Conservation (phyloP, 169 alveolate genomes). For the Plasmodium inui region DNA sequence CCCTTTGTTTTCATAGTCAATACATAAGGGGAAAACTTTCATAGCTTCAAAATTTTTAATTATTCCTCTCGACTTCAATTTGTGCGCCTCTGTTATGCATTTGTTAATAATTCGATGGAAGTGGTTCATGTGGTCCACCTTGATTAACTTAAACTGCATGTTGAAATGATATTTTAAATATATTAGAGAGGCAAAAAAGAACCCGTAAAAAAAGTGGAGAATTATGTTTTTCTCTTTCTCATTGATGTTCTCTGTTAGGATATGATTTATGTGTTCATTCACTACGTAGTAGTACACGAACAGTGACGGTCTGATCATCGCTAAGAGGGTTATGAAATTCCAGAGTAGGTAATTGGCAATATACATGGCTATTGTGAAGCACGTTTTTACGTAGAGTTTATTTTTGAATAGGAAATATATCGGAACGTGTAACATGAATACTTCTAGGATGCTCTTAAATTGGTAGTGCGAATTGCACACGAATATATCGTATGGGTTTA, state of each 20-base stretch:
- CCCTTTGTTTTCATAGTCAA: conserved; percentile 33
- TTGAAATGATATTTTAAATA: conserved; percentile 47
- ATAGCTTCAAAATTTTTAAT: conserved; percentile 39
- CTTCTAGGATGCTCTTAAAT: conserved; percentile 31
- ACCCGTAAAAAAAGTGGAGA: conserved; percentile 52
- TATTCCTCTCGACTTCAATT: conserved; percentile 24
- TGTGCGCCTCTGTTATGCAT: conserved; percentile 9
- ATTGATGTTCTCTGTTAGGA: conserved; percentile 35
- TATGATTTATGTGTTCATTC: conserved; percentile 42
- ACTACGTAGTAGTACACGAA: conserved; percentile 35
- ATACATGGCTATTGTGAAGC: conserved; percentile 29
- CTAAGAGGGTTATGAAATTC: conserved; percentile 17
- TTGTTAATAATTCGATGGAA: conserved; percentile 7
- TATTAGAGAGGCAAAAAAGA: conserved; percentile 38
- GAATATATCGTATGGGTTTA: neutral
- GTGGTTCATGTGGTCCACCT: conserved; percentile 23
- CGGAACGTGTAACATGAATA: conserved; percentile 35
- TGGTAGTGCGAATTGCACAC: conserved; percentile 30
- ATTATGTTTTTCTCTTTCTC: conserved; percentile 27
- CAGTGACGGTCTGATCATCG: conserved; percentile 37
- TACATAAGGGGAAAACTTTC: conserved; percentile 33
- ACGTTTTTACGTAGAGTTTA: conserved; percentile 27
- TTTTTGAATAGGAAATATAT: conserved; percentile 55
- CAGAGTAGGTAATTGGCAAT: conserved; percentile 33
- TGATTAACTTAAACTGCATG: conserved; percentile 48